Evolutionary conservation across 148 eudicot species (phyloP).

Genomic region (Oxyria digyna): DNA sequence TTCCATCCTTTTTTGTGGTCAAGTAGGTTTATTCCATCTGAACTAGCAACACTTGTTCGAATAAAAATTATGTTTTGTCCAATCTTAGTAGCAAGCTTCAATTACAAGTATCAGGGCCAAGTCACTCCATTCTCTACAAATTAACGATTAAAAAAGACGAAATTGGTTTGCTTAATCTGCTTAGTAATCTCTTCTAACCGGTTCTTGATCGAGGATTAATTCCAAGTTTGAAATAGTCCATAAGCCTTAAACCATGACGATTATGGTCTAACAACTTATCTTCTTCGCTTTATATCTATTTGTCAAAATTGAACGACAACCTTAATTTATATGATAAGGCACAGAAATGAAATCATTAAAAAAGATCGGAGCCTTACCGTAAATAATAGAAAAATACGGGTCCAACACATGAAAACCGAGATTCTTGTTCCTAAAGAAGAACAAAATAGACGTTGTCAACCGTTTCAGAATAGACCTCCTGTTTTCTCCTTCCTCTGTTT

Average conservation of each 20-base stretch:
- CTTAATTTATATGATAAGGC: background rate
- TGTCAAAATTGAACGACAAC: background rate
- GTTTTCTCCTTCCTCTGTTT: background rate
- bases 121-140: no score
- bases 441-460: conserved; percentile 2
- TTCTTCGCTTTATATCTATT: background rate
- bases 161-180: background rate
- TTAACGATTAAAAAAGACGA: background rate
- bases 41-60: no score
- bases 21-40: no score
- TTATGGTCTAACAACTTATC: background rate
- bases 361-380: background rate
- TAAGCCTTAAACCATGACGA: background rate
- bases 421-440: background rate
- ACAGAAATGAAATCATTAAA: background rate
- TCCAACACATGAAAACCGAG: background rate
- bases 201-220: background rate
- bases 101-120: no score
- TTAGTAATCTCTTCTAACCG: background rate
- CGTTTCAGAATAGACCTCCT: background rate
- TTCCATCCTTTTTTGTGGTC: no score
- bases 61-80: no score
- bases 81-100: no score
- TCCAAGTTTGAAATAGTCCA: background rate
- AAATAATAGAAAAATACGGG: background rate